Evolutionary conservation across 192 early-diverging fungal genomes (phyloP).

Genomic region (Linnemannia zychae): DNA sequence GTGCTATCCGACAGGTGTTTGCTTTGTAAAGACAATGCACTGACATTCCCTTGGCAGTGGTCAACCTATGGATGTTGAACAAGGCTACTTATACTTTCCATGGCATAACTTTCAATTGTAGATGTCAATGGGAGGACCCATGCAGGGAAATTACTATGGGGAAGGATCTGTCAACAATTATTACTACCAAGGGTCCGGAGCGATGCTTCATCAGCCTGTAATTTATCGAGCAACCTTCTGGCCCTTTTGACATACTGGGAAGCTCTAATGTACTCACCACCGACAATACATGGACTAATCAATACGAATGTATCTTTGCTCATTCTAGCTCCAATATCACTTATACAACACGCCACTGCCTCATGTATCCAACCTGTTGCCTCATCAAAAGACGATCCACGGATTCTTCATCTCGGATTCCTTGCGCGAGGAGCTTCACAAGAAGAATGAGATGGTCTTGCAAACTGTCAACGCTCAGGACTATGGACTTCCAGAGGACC

Average conservation of each 20-base stretch:
- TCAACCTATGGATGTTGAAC: neutral
- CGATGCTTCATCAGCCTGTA: constrained; percentile 55
- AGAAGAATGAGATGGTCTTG: constrained; percentile 74
- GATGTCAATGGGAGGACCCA: constrained; percentile 33
- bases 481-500: constrained; percentile 78
- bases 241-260: too few relatives aligned
- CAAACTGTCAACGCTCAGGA: constrained; percentile 65
- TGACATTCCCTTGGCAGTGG: neutral
- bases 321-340: constrained; percentile 80
- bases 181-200: constrained; percentile 43
- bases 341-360: constrained; percentile 81
- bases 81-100: neutral
- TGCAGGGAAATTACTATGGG: constrained; percentile 42
- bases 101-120: neutral
- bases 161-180: constrained; percentile 38
- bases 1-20: neutral
- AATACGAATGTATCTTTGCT: neutral
- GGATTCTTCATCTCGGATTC: constrained; percentile 89
- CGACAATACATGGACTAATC: neutral
- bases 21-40: neutral
- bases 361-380: constrained; percentile 74
- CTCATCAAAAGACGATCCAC: constrained; percentile 84
- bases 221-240: too few relatives aligned
- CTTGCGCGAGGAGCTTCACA: constrained; percentile 83
- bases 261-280: too few relatives aligned